Base-by-base conservation (phyloP, 768 basidiomycete species). In the Kwoniella europaea region DNA sequence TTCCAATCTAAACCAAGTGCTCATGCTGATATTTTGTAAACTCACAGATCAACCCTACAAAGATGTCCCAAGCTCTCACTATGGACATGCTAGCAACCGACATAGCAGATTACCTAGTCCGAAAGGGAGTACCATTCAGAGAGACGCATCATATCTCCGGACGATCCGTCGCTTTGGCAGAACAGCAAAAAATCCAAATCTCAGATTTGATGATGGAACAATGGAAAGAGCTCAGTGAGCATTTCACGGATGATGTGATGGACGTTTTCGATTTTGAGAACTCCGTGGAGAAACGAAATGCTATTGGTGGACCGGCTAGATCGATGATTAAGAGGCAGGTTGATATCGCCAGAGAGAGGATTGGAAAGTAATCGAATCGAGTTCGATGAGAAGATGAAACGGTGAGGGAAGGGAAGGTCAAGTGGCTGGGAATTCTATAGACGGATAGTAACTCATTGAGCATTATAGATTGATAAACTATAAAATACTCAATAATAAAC, bases 21-120 rank as follows among this genome's bases (percentile, higher is more conserved):
- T 15, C 46, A 50, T 50, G 46, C 46, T 50, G 18, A 50, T 50
- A 35, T 35, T 35, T 50, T 18, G 44, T 58, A 22, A 15, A 50
- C 7, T 24, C 12, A 3, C 75, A 97, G 94, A 91, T 97, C 56
- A 90, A 97, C 81, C 89, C 88, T 1, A 88, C 93, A 44, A 95
- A 90, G 86, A 99, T 99, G 97, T 87, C 87, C 46, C 86, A 88
- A 69, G 93, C 94, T 0, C 85, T 98, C 77, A 98, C 96, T 10
- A 94, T 93, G 91, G 97, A 99, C 83, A 92, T 98, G 70, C 90
- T 99, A 60, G 97, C 97, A 4, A 99, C 97, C n/a, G 97, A 99
- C 79, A 85, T 99, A 29, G 97, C 97, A 10, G 96, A 99, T 82
- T 98, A 99, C 84, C 91, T 99, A 52, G 97, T 99, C 72, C 91